Evolutionary conservation across 306 rosid genomes (phyloP), one percentile per base, ranked within the genome.

Genomic region (Malus fusca): DNA sequence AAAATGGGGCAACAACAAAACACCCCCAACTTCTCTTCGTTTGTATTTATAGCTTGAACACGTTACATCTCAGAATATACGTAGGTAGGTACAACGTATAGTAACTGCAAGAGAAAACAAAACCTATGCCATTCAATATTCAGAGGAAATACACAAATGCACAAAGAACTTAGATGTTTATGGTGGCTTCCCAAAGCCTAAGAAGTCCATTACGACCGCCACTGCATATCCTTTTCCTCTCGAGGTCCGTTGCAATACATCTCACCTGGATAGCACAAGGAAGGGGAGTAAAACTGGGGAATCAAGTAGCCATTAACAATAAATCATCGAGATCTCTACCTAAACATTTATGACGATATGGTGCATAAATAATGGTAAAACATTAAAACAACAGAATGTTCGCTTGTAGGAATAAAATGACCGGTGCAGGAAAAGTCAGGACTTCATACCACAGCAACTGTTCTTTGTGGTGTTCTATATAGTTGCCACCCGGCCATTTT

Each of bases 171-270:
- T 77, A 90, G 82, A 95, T 95, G 83, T 95, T 95, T 69, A 95
- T 87, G 62, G 99, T 92, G 83, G 99, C 99, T 87, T 95, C 99
- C 99, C 99, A 95, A 58, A 92, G 93, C 81, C 99, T 87, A 66
- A 92, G 88, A 78, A 89, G 88, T 69, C 99, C 99, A 75, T 95
- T 92, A 68, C 99, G 97, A 68, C 92, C 97, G 58, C 99, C 99
- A 15, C 96, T 95, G 90, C 99, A 95, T 82, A 95, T 89, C 86
- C 97, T 84, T 85, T 95, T 95, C 87, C 97, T 90, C 88, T 95
- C 97, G 48, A 95, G 89, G 87, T 95, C 97, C 13, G 97, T 89
- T 67, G 93, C 81, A 61, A 89, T 79, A 42, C 99, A 95, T 66
- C 97, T 81, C 67, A 92, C 96, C 99, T 95, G 89, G 51, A 82